Evolutionary conservation across 108 stramenopile genomes (phyloP), one percentile per base, ranked within the genome.

Genomic region (Aurantiochytrium sp.): DNA sequence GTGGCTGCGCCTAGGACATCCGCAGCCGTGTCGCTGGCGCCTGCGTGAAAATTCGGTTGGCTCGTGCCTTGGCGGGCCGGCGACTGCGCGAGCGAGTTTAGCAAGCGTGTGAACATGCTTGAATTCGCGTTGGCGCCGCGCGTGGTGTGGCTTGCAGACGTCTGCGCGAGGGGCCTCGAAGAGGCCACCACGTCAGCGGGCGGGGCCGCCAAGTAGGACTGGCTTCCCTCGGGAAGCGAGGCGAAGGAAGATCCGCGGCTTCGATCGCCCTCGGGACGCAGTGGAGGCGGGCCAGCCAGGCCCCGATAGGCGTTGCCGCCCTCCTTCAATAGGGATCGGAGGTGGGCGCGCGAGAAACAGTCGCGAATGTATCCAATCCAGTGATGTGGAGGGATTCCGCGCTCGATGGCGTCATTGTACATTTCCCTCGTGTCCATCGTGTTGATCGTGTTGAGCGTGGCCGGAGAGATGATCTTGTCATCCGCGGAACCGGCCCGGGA

Each of bases 351-450:
- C 12, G 73, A 6, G 32, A 81, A 81, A 48, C 27, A 81, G 24
- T 81, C 73, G 6, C 45, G 21, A 4, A 81, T 81, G 45, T 81
- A 81, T 39, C 73, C 73, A 27, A 81, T 81, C 73, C 73, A 81
- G 73, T 81, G 73, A 42, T 81, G 73, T 6, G 73, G 73, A 48
- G 73, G 73, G 4, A 81, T 81, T n/a, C 27, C 45, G 6, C 45
- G 39, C 27, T 41, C 73, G 24, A 81, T 81, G 6, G 45, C 73
- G 24, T 81, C 45, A n/a, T 81, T 81, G 45, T 81, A 81, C 73
- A 81, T 81, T 42, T 42, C 39, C 45, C 30, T 37, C 21, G 73
- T 81, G 73, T 81, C 73, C 73, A 81, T 81, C n/a, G 73, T 48
- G 24, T 81, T 81, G 3, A 81, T 81, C 8, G 73, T 81, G 27